phyloP scores from a whole-genome alignment of 192 early-diverging fungal species.

The Linnemannia schmuckeri region DNA sequence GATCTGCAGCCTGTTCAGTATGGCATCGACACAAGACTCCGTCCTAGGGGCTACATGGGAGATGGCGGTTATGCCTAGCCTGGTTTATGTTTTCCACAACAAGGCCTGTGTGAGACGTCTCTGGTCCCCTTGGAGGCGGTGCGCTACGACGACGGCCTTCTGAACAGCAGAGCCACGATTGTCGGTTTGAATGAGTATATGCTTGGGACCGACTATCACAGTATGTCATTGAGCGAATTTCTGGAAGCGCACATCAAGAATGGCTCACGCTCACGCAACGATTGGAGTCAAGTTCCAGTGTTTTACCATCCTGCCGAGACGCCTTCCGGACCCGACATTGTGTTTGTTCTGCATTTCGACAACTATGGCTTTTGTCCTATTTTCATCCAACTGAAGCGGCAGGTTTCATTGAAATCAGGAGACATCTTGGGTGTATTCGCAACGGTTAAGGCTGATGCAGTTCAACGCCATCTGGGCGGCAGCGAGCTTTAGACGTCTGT shows the following conservation, averaged over 20 bases:
- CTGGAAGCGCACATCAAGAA: conserved; percentile 11
- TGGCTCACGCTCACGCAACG: conserved; percentile 4
- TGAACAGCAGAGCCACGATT: neutral
- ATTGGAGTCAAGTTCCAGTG: neutral
- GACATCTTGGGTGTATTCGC: conserved; percentile 3
- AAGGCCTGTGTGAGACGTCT: conserved; percentile 7
- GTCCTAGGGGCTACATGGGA: conserved; percentile 10
- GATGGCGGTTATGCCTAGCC: conserved; percentile 16
- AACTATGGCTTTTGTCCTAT: conserved; percentile 11
- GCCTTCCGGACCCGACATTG: conserved; percentile 3
- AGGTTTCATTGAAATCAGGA: neutral
- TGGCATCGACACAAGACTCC: neutral
- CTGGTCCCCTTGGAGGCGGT: neutral
- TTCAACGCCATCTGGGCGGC: conserved; percentile 10
- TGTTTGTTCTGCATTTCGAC: conserved; percentile 18
- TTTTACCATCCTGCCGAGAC: conserved; percentile 14
- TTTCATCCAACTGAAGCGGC: conserved; percentile 17
- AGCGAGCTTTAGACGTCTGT: conserved; percentile 2
- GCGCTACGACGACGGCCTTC: neutral
- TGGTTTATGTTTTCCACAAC: conserved; percentile 19
- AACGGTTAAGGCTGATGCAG: conserved; percentile 2
- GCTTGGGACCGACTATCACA: too few relatives aligned
- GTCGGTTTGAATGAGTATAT: too few relatives aligned
- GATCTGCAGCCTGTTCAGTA: conserved; percentile 17
- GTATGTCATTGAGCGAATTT: conserved; percentile 17